Base-by-base conservation (phyloP, 2,329 filamentous ascomycete genomes). In the Mollisia scopiformis region DNA sequence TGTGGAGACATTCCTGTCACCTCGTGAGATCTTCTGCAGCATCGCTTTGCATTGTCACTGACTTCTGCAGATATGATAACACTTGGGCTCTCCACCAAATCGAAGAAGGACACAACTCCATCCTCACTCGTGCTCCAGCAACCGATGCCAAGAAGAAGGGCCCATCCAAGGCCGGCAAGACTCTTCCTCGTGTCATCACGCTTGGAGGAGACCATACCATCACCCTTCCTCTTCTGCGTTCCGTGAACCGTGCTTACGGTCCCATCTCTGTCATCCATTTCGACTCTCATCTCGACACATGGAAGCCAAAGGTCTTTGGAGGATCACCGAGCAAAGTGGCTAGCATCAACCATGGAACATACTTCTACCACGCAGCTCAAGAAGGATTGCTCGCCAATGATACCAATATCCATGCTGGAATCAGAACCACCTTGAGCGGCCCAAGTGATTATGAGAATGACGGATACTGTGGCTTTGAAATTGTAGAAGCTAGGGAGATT, bases 1-100 rank as follows among this genome's bases (percentile, higher is more conserved):
- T 95, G 91, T 72, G 91, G 91, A 62, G 91, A 95, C 72, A 91
- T 94, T 52, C 91, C 91, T 0, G 91, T 95, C 2, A 94, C 90
- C 11, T 93, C 90, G 86, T 93, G 80, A 76, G 86, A 75, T 16
- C 8, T 13, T 19, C 30, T n/a, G 25, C 13, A 50, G 14, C n/a
- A 19, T 50, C 5, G 33, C n/a, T 8, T 23, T 35, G 21, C 50
- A 39, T 54, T 53, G 30, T 57, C 28, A 28, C 43, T 27, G 23
- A 46, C 28, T 30, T 16, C 14, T 16, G 11, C 53, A 92, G 89
- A 33, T 93, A 93, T 68, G 92, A 96, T 75, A 95, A 95, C 73
- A 82, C 84, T 2, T 95, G 86, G 75, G 92, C 92, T 7, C 85
- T 96, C 25, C 83, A 89, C 63, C 92, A 96, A 73, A 95, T 96